Evolutionary conservation across 2,329 filamentous ascomycete species (phyloP).

Genomic region (Ceratocystis huliohia): DNA sequence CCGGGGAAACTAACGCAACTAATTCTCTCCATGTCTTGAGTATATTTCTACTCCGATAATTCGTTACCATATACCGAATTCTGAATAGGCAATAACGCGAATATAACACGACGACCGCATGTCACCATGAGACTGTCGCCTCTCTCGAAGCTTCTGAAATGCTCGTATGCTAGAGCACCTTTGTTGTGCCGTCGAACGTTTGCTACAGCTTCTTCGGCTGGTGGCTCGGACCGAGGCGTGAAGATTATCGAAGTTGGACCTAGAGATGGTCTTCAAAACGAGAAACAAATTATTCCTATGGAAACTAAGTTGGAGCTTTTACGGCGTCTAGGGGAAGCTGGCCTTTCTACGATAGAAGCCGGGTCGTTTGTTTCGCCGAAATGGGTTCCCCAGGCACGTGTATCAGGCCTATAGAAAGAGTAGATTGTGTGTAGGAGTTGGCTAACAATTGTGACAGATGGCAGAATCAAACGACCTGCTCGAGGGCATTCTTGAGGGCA

Average conservation of each 20-base stretch:
- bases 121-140: conserved; percentile 1
- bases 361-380: conserved; percentile 74
- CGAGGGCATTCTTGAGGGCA: conserved; percentile 48
- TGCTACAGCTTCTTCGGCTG: conserved; percentile 14
- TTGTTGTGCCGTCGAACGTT: conserved; percentile 13
- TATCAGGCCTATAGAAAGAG: background rate
- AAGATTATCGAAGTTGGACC: conserved; percentile 73
- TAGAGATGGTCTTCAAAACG: conserved; percentile 77
- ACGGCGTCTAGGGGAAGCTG: conserved; percentile 52
- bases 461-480: conserved; percentile 65
- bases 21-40: background rate
- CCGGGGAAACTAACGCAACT: conserved; percentile 2
- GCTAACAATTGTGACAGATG: conserved; percentile 42
- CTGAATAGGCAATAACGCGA: background rate
- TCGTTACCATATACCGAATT: background rate
- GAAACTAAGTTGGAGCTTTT: conserved; percentile 67
- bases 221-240: conserved; percentile 33
- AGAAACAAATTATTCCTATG: conserved; percentile 57
- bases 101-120: background rate
- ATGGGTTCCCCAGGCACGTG: conserved; percentile 66
- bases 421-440: background rate
- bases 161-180: conserved; percentile 2
- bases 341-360: conserved; percentile 61
- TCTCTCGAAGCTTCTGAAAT: background rate
- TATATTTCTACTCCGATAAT: background rate